Percentiles rank a stretch among this genome's conserved stretches.
Evolutionary conservation across 106 monocot genomes (phyloP).

Genomic region (Phalaenopsis equestris): DNA sequence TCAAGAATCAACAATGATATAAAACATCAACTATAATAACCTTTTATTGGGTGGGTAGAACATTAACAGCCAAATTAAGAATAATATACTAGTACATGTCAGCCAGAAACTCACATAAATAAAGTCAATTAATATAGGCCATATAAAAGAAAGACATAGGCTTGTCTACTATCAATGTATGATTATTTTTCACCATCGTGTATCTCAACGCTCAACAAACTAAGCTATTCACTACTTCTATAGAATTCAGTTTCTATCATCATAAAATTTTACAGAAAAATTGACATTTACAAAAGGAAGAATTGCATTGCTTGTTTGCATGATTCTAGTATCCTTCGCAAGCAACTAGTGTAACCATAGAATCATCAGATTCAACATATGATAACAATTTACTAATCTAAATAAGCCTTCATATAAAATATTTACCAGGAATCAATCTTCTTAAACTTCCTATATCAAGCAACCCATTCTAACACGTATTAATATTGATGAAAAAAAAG

Average conservation of each 20-base stretch:
- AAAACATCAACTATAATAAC: background rate
- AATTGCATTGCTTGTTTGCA: background rate
- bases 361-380: background rate
- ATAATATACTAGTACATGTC: too few species aligned
- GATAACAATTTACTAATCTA: background rate
- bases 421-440: background rate
- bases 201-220: too few species aligned
- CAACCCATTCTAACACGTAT: background rate
- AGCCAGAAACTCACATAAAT: background rate
- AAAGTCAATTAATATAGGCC: background rate
- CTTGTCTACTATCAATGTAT: too few species aligned
- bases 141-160: too few species aligned
- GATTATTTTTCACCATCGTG: background rate
- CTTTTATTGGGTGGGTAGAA: background rate
- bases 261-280: background rate
- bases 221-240: background rate
- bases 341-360: background rate
- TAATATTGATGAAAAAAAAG: background rate
- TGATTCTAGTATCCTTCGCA: background rate
- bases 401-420: background rate
- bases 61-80: too few species aligned
- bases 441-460: background rate
- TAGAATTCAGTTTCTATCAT: background rate
- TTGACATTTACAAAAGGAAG: background rate
- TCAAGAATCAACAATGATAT: background rate